phyloP scores from a whole-genome alignment of 1,139 yeast species.

The Zhuliangozyma blackwelliae region DNA sequence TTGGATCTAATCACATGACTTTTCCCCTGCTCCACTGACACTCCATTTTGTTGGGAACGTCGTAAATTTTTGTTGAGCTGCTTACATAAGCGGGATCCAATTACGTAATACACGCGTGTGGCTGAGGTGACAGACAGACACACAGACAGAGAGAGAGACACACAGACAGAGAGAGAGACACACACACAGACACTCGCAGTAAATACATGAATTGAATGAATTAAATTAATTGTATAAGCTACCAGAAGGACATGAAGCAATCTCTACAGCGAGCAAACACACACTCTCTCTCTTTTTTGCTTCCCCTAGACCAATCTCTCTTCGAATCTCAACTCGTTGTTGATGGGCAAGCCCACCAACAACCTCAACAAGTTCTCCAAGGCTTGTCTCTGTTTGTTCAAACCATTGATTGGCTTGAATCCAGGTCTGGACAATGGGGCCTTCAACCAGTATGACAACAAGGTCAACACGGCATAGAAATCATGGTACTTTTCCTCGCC shows the following conservation, averaged over 20 bases:
- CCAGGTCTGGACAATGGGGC: slow-evolving; percentile 94
- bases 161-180: too few species aligned
- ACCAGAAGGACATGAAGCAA: neutral
- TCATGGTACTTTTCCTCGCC: slow-evolving; percentile 48
- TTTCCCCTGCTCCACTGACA: too few species aligned
- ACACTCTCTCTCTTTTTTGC: neutral
- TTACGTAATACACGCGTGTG: neutral
- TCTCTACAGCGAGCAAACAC: neutral
- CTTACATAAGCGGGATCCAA: neutral
- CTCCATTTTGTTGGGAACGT: too few species aligned
- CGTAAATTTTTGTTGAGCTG: too few species aligned
- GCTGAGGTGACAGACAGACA: too few species aligned
- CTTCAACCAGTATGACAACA: slow-evolving; percentile 92
- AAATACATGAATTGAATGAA: too few species aligned
- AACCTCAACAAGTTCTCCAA: slow-evolving; percentile 87
- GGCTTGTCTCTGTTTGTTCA: slow-evolving; percentile 91
- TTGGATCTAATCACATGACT: too few species aligned
- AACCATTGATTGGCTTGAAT: slow-evolving; percentile 84
- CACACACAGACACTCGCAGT: too few species aligned
- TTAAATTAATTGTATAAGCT: too few species aligned
- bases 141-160: too few species aligned
- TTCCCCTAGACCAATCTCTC: slow-evolving; percentile 53
- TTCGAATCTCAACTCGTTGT: slow-evolving; percentile 90
- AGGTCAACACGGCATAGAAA: slow-evolving; percentile 82
- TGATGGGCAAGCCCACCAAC: slow-evolving; percentile 84